A percentile compares a stretch with the other conserved stretches of the same genome.
phyloP scores from a whole-genome alignment of 1,284 basidiomycete species.

The Ustilago esculenta region DNA sequence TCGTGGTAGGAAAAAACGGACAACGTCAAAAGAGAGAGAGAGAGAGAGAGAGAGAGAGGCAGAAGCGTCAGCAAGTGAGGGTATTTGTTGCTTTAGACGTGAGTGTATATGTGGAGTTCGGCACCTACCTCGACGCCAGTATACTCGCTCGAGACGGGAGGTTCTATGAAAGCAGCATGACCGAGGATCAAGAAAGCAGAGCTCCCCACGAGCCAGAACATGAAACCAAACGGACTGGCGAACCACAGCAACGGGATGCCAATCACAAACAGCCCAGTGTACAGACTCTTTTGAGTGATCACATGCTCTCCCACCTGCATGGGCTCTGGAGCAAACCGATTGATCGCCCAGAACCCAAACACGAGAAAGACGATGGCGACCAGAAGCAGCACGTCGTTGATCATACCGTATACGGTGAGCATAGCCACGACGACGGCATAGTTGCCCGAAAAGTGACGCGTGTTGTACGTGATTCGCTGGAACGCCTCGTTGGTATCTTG shows the following conservation, averaged over 20 bases:
- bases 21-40: background rate
- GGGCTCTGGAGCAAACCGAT: constrained; percentile 75
- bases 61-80: too few species aligned
- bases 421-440: constrained; percentile 83
- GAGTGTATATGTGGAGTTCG: too few species aligned
- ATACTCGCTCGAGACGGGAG: constrained; percentile 89
- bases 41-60: background rate
- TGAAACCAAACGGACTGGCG: constrained; percentile 59
- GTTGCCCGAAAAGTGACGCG: constrained; percentile 73
- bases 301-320: constrained; percentile 78
- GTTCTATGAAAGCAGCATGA: constrained; percentile 84
- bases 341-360: constrained; percentile 89
- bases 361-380: constrained; percentile 87
- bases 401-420: constrained; percentile 88
- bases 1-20: background rate
- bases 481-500: constrained; percentile 74
- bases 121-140: constrained; percentile 74
- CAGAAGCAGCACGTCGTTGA: constrained; percentile 84
- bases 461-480: constrained; percentile 88
- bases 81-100: too few species aligned
- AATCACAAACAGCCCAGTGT: constrained; percentile 70
- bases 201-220: constrained; percentile 68
- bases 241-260: constrained; percentile 64
- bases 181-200: constrained; percentile 72
- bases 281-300: constrained; percentile 78